Percentiles rank a stretch among this genome's conserved stretches.
Evolutionary conservation across 2,329 filamentous ascomycete genomes (phyloP).

Genomic region (Talaromyces amestolkiae): DNA sequence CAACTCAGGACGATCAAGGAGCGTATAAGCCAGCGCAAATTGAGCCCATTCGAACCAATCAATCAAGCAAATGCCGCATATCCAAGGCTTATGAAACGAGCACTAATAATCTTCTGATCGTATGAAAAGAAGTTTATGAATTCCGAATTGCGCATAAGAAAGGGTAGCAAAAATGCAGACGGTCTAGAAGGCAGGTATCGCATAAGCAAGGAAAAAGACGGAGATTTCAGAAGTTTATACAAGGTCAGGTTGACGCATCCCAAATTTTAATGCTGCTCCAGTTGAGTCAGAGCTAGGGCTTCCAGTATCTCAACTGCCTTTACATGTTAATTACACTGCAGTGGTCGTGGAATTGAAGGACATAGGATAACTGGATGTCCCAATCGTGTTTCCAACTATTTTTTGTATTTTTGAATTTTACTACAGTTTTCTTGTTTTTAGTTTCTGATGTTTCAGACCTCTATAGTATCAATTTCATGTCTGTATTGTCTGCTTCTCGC

Average conservation of each 20-base stretch:
- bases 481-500: background rate
- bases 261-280: background rate
- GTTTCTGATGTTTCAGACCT: background rate
- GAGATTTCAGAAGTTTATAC: background rate
- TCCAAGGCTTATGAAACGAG: background rate
- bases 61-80: background rate
- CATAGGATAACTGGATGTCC: background rate
- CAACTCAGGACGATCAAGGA: background rate
- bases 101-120: background rate
- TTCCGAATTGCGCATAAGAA: background rate
- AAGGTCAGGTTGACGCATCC: background rate
- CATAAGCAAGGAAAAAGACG: background rate
- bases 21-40: constrained; percentile 5
- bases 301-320: background rate
- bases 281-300: background rate
- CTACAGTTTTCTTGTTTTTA: background rate
- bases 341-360: background rate
- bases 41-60: background rate
- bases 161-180: background rate
- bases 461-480: background rate
- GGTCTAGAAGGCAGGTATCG: background rate
- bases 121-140: background rate
- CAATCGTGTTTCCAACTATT: background rate
- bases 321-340: background rate
- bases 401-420: background rate